Base-by-base conservation (phyloP, 768 basidiomycete species). In the Amanita fuliginea region DNA sequence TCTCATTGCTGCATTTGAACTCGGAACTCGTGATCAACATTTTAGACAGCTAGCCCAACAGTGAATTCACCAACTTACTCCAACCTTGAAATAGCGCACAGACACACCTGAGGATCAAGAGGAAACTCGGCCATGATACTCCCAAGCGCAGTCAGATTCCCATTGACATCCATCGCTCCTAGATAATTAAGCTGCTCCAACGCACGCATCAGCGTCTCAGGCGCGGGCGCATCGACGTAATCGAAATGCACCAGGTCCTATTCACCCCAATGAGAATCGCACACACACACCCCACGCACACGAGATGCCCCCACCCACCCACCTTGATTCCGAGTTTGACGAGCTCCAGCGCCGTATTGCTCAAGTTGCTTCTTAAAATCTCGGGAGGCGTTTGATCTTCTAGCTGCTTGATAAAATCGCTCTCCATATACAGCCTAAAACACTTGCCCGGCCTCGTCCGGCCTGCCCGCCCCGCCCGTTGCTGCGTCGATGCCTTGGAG, bases 301-400 rank as follows among this genome's bases (percentile, higher is more conserved):
- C 5, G 41, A 53, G 19, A 9, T 0, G 13, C 61, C 6, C 45
- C 3, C 5, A 80, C 84, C 75, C 61, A 4, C 45, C 3, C 5
- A 80, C 84, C 75, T 88, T 88, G 62, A 99, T 77, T 32, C 96
- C 95, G 16, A 96, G 74, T 66, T 98, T 99, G 54, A 93, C 86
- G 55, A 99, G 65, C 67, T 95, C 93, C 46, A 99, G 67, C 11
- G 97, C 92, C 0, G 87, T 86, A 57, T 93, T 97, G 49, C 90
- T 89, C 58, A 99, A 59, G 67, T 99, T 98, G 56, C 86, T 89
- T 54, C 93, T 69, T 49, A 97, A 66, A 58, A 99, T 98, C 67
- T 99, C 96, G 0, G 95, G 95, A 60, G 92, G 81, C 0, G 95
- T 99, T 67, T 98, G 95, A 62, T 97, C 93, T 65, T 97, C 91